These are phyloP conservation scores for Sphagnum magellanicum DNA, from an alignment of 228 moss, liverwort and hornwort species.

Conservation along the genomic window DNA sequence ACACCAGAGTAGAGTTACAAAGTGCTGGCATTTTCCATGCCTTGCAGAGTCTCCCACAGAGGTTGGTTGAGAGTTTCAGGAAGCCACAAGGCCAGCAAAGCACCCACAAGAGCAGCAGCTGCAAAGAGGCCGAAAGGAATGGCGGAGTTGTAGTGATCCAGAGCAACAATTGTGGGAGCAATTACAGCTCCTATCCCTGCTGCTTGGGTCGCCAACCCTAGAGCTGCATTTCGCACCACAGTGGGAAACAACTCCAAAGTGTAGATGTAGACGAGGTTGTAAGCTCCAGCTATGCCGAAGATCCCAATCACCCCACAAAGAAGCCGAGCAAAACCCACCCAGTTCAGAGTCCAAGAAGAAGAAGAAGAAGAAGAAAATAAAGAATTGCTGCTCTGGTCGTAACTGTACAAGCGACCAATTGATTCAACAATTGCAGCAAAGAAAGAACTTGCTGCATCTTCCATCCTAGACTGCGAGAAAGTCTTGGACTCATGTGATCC, in stretches of 20 bases:
- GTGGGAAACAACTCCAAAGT: constrained; percentile 42
- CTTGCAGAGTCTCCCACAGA: constrained; percentile 4
- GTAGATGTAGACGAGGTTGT: constrained; percentile 38
- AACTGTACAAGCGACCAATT: too few relatives aligned
- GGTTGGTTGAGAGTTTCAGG: constrained; percentile 20
- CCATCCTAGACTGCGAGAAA: too few relatives aligned
- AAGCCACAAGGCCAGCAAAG: constrained; percentile 10
- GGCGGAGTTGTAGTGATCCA: constrained; percentile 11
- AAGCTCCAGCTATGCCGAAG: constrained; percentile 34
- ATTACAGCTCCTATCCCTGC: constrained; percentile 27
- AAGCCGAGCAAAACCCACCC: constrained; percentile 6
- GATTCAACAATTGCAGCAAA: too few relatives aligned
- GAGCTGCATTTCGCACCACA: constrained; percentile 36
- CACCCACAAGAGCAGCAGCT: constrained; percentile 9
- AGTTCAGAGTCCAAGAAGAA: background rate
- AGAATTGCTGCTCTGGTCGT: too few relatives aligned
- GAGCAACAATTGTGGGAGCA: constrained; percentile 18
- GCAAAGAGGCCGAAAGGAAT: constrained; percentile 33
- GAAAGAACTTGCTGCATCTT: too few relatives aligned
- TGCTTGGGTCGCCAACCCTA: constrained; percentile 30
- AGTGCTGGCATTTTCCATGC: background rate
- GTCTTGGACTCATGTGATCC: too few relatives aligned
- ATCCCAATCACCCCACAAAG: constrained; percentile 24
- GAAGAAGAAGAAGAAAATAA: background rate
- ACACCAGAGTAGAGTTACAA: too few relatives aligned